phyloP scores from a whole-genome alignment of 106 monocot species.

The Allium fistulosum region DNA sequence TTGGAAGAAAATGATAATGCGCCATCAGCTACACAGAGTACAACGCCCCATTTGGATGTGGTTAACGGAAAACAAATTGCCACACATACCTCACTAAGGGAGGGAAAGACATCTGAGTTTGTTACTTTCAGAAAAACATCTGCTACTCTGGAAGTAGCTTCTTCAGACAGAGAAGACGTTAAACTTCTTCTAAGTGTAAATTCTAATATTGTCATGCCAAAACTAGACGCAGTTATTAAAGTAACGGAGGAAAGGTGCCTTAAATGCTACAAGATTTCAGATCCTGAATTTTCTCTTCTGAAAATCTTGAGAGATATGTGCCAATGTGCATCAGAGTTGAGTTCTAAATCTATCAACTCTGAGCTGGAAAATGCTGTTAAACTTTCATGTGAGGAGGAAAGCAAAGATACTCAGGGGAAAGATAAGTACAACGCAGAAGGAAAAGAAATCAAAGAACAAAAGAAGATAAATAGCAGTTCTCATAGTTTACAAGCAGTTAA shows the following conservation, averaged over 20 bases:
- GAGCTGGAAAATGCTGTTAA: conserved; percentile 10
- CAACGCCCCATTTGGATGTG: too few relatives aligned
- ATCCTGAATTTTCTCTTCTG: conserved; percentile 33
- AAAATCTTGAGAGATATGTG: conserved; percentile 44
- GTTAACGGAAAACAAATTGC: too few relatives aligned
- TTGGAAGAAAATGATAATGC: too few relatives aligned
- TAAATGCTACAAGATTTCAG: conserved; percentile 31
- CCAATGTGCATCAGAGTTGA: conserved; percentile 26
- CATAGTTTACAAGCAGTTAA: conserved; percentile 8
- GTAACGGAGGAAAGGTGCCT: conserved; percentile 40
- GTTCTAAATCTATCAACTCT: conserved; percentile 10
- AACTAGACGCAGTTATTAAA: conserved; percentile 26
- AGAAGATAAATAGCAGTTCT: not conserved
- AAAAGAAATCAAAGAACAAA: not conserved
- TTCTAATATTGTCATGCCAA: conserved; percentile 17
- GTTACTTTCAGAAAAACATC: not conserved
- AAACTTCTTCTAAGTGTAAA: conserved; percentile 36
- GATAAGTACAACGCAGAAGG: not conserved
- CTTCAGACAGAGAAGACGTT: conserved; percentile 36
- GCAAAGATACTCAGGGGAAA: not conserved
- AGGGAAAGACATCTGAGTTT: conserved; percentile 7
- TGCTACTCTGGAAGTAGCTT: conserved; percentile 35
- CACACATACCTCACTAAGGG: not conserved
- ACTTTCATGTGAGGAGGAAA: not conserved
- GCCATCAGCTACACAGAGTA: too few relatives aligned